Conservation (phyloP, 2,329 filamentous ascomycete species). For the Penicillium thymicola region DNA sequence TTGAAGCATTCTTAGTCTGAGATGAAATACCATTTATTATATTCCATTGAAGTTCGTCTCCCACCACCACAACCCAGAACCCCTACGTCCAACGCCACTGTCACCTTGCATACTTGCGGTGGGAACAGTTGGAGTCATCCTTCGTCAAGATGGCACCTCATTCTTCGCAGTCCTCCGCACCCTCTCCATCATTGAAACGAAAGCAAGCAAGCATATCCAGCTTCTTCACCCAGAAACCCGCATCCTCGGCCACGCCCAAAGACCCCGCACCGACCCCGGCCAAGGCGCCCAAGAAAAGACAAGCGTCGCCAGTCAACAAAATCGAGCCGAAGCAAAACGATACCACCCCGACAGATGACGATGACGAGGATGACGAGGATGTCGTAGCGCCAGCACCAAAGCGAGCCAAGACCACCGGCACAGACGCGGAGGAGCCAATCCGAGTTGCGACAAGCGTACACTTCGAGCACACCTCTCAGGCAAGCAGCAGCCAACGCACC, state of each 20-base stretch:
- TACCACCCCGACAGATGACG: neutral
- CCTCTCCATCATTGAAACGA: constrained; percentile 36
- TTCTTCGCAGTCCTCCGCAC: constrained; percentile 34
- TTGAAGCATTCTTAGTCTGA: neutral
- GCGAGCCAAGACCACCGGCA: constrained; percentile 34
- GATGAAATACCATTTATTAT: neutral
- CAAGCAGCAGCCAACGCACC: constrained; percentile 48
- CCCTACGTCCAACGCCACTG: neutral
- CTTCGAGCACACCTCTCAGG: constrained; percentile 25
- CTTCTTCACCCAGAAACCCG: constrained; percentile 68
- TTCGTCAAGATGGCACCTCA: constrained; percentile 29
- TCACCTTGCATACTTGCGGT: neutral
- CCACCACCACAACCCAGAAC: neutral
- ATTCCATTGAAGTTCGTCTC: neutral
- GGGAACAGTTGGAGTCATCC: neutral
- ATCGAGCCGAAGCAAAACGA: constrained; percentile 6
- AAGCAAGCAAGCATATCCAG: constrained; percentile 74
- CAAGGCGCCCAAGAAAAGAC: constrained; percentile 10
- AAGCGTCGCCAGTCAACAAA: constrained; percentile 8
- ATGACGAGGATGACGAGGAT: constrained; percentile 35
- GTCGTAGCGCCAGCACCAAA: constrained; percentile 43
- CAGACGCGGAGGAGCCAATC: constrained; percentile 6
- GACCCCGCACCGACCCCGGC: constrained; percentile 5
- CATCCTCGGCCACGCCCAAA: constrained; percentile 17
- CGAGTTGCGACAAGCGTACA: constrained; percentile 4